Evolutionary conservation across 2,329 filamentous ascomycete genomes (phyloP).

Genomic region (Penicillium sp.): DNA sequence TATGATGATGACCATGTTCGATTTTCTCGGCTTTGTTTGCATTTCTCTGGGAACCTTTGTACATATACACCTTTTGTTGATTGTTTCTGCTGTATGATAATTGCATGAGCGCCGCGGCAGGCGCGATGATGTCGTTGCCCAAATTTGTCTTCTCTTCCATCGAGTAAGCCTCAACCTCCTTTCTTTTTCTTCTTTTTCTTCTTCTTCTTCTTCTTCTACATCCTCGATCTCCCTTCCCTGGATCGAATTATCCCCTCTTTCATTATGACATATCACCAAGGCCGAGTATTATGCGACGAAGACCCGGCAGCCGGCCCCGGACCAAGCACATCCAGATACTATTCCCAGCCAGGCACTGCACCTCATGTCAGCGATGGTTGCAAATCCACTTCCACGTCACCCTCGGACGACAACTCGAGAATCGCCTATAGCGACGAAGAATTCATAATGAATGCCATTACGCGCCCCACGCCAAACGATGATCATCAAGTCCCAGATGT

Average conservation of each 20-base stretch:
- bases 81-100: constrained; percentile 18
- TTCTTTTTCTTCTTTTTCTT: not conserved
- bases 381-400: constrained; percentile 12
- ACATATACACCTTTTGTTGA: constrained; percentile 28
- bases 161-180: constrained; percentile 1
- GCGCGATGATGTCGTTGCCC: constrained; percentile 20
- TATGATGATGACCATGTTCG: constrained; percentile 36
- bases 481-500: constrained; percentile 17
- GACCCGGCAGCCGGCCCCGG: constrained; percentile 1
- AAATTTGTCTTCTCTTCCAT: not conserved
- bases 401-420: constrained; percentile 24
- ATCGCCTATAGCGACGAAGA: constrained; percentile 40
- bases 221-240: not conserved
- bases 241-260: constrained; percentile 9
- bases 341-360: constrained; percentile 10
- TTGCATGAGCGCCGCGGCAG: constrained; percentile 23
- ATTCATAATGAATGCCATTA: constrained; percentile 44
- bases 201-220: not conserved
- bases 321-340: constrained; percentile 9
- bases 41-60: constrained; percentile 21
- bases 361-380: constrained; percentile 2
- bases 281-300: not conserved
- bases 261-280: constrained; percentile 13
- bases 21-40: constrained; percentile 15
- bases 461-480: constrained; percentile 34